Evolutionary conservation across 2,329 filamentous ascomycete species (phyloP).

Genomic region (Coleophoma eucalyptorum): DNA sequence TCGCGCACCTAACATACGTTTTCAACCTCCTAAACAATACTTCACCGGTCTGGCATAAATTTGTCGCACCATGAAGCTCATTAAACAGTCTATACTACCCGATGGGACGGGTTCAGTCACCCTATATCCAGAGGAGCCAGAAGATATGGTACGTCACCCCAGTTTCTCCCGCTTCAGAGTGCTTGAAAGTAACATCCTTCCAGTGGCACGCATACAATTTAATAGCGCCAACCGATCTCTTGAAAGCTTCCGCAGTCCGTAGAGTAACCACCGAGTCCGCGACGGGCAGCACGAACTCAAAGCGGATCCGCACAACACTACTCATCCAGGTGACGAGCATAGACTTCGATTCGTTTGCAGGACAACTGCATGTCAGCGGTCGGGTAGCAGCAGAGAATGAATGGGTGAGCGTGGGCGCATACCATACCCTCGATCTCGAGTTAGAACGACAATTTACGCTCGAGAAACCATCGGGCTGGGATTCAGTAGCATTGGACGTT

Average conservation of each 20-base stretch:
- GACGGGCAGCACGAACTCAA: slow-evolving; percentile 58
- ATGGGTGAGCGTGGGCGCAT: slow-evolving; percentile 61
- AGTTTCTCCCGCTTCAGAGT: neutral
- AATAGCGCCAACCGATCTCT: slow-evolving; percentile 59
- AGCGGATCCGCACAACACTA: slow-evolving; percentile 60
- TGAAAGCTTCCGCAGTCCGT: slow-evolving; percentile 64
- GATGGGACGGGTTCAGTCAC: slow-evolving; percentile 64
- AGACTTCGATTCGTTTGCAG: slow-evolving; percentile 67
- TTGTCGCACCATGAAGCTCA: slow-evolving; percentile 52
- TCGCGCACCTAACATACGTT: slow-evolving; percentile 7
- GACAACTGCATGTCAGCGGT: slow-evolving; percentile 65
- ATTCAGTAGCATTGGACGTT: slow-evolving; percentile 77
- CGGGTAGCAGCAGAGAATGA: slow-evolving; percentile 63
- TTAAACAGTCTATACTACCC: slow-evolving; percentile 64
- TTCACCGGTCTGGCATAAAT: too few species aligned
- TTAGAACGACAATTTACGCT: slow-evolving; percentile 83
- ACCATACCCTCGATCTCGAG: slow-evolving; percentile 79
- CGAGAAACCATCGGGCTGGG: slow-evolving; percentile 84
- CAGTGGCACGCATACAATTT: slow-evolving; percentile 76
- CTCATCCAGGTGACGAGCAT: slow-evolving; percentile 61
- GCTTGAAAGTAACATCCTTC: neutral
- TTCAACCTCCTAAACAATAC: neutral
- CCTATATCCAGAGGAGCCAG: slow-evolving; percentile 67
- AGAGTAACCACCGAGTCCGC: slow-evolving; percentile 55
- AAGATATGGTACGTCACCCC: slow-evolving; percentile 59